phyloP scores from a whole-genome alignment of 352 stramenopile genomes.

The Pythium utonaiense region DNA sequence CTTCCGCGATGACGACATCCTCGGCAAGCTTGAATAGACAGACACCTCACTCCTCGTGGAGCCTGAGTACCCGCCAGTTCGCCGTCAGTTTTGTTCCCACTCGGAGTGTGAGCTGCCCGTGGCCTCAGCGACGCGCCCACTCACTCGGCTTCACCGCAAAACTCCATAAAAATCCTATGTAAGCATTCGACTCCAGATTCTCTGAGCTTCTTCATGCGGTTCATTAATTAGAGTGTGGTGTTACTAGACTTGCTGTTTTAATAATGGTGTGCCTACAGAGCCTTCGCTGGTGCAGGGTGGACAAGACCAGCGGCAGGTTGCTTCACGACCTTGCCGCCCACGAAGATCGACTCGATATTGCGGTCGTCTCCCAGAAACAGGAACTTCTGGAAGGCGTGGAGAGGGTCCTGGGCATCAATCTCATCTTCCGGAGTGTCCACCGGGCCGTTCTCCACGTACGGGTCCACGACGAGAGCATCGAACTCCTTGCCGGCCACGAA shows the following conservation, averaged over 20 bases:
- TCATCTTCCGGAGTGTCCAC: conserved; percentile 65
- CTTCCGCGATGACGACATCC: conserved; percentile 96
- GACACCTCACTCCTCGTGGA: conserved; percentile 6
- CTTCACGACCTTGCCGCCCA: conserved; percentile 62
- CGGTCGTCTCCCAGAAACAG: conserved; percentile 89
- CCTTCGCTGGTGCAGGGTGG: not conserved
- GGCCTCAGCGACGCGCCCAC: not conserved
- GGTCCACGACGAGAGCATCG: conserved; percentile 87
- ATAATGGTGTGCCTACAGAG: not conserved
- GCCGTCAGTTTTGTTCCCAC: conserved; percentile 1
- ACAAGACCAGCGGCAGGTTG: not conserved
- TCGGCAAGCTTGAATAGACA: conserved; percentile 94
- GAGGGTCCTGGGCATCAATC: conserved; percentile 38
- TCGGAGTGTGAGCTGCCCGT: not conserved
- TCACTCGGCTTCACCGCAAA: not conserved
- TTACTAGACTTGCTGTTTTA: not conserved
- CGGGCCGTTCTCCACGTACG: conserved; percentile 42
- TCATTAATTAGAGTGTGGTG: conserved; percentile 1
- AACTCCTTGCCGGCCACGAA: conserved; percentile 89
- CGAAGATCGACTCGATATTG: conserved; percentile 88
- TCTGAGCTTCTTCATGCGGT: not conserved
- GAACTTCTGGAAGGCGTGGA: conserved; percentile 90
- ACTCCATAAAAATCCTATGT: conserved; percentile 5
- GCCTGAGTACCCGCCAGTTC: not conserved
- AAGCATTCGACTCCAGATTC: not conserved